These are phyloP conservation scores for Plasmodium adleri DNA, from an alignment of 169 alveolate genomes.

Conservation along the genomic window DNA sequence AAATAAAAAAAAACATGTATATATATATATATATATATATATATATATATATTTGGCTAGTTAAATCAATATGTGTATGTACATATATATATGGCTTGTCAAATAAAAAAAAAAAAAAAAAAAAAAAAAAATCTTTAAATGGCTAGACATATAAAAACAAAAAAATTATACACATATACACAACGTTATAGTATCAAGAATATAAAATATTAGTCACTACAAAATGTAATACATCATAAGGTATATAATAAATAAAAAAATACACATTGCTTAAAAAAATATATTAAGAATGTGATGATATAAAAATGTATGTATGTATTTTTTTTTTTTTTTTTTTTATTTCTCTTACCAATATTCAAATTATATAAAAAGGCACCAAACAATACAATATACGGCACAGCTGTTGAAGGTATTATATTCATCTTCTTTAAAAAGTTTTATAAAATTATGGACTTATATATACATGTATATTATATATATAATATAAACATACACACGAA, in stretches of 20 bases:
- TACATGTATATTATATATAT: too few relatives aligned
- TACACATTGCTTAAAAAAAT: not conserved
- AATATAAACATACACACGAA: too few relatives aligned
- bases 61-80: too few relatives aligned
- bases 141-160: not conserved
- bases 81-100: too few relatives aligned
- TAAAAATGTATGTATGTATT: not conserved
- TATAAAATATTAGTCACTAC: too few relatives aligned
- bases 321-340: not conserved
- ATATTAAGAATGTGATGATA: not conserved
- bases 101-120: too few relatives aligned
- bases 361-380: conserved; percentile 63
- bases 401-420: conserved; percentile 15
- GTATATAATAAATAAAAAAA: not conserved
- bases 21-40: too few relatives aligned
- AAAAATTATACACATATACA: not conserved
- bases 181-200: not conserved
- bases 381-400: conserved; percentile 46
- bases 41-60: too few relatives aligned
- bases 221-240: too few relatives aligned
- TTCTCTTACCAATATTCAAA: conserved; percentile 43
- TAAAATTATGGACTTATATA: too few relatives aligned
- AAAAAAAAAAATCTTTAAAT: too few relatives aligned
- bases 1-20: too few relatives aligned
- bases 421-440: conserved; percentile 1